Evolutionary conservation across 2,329 filamentous ascomycete genomes (phyloP).

Genomic region (Metarhizium anisopliae): DNA sequence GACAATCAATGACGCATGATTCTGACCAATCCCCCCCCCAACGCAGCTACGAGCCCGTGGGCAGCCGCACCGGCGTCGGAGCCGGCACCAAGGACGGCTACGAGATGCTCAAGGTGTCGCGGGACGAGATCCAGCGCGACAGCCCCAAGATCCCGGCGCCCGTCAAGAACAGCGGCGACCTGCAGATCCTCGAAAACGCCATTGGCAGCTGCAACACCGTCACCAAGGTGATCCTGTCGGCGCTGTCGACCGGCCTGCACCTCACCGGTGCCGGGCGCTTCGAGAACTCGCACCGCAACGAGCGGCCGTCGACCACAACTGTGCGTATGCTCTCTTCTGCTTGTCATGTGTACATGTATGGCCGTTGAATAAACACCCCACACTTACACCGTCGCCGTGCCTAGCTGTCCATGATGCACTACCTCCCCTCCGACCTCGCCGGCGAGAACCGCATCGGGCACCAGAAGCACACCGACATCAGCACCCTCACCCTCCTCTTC

Average conservation of each 20-base stretch:
- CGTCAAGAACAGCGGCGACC: constrained; percentile 39
- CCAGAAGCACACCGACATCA: constrained; percentile 50
- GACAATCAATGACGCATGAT: too few species aligned
- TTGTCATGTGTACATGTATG: too few species aligned
- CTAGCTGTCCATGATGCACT: constrained; percentile 44
- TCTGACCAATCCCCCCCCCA: too few species aligned
- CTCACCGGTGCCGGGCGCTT: constrained; percentile 36
- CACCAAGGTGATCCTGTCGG: constrained; percentile 41
- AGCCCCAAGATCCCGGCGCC: constrained; percentile 35
- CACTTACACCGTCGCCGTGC: constrained; percentile 25
- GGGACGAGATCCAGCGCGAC: constrained; percentile 39
- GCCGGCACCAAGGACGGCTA: constrained; percentile 41
- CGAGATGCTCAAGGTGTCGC: constrained; percentile 44
- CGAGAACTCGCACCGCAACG: constrained; percentile 43
- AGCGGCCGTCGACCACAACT: constrained; percentile 21
- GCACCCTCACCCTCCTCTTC: constrained; percentile 46
- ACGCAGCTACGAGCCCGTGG: constrained; percentile 36
- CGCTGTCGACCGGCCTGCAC: constrained; percentile 37
- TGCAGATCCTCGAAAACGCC: constrained; percentile 38
- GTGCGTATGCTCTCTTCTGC: not conserved
- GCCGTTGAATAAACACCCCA: too few species aligned
- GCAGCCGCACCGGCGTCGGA: constrained; percentile 37
- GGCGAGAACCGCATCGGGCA: constrained; percentile 37
- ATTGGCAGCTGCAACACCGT: constrained; percentile 41
- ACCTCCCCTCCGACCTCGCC: constrained; percentile 35